Base-by-base conservation (phyloP, 768 basidiomycete species). In the Cubamyces sp. region DNA sequence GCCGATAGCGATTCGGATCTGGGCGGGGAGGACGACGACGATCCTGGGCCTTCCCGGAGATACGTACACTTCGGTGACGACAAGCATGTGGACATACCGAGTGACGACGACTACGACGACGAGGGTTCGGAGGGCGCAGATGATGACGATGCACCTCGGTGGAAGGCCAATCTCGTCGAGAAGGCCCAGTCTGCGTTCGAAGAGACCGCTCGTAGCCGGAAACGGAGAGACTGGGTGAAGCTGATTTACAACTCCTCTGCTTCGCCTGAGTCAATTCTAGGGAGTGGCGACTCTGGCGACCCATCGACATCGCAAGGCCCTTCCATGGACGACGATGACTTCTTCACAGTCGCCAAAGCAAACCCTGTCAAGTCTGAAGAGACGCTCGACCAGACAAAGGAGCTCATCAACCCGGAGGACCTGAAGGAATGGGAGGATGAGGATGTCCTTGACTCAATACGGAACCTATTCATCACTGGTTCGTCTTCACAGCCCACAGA, bases 401-500 rank as follows among this genome's bases (percentile, higher is more conserved):
- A 84, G 54, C 68, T 68, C 0, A 53, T 86, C n/a, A 73, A 81
- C 45, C 67, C 67, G 1, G 82, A 85, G 25, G 77, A 78, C 47
- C 73, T 92, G 60, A 83, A 79, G 62, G 84, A 84, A 67, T 98
- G 95, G 96, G 87, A 90, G 60, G 86, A 92, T 63, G 91, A 96
- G 64, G 87, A 84, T 23, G 81, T 92, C 73, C 81, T 98, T 23
- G 92, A 97, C 54, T 90, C 92, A 1, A 87, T 99, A 69, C 85
- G 92, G 6, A 79, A 85, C 57, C 78, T 96, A 53, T 99, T 99
- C 77, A 96, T 99, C 72, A 96, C 95, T 0, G 94, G 92, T 74
- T 72, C 49, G 70, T 75, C 62, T 74, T 68, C 71, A 55, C 81
- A 61, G 69, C 74, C 69, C 59, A 67, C 57, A 0, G 69, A 60